Evolutionary conservation across 768 basidiomycete species (phyloP), one percentile per base, ranked within the genome.

Genomic region (Coprinopsis cinerea): DNA sequence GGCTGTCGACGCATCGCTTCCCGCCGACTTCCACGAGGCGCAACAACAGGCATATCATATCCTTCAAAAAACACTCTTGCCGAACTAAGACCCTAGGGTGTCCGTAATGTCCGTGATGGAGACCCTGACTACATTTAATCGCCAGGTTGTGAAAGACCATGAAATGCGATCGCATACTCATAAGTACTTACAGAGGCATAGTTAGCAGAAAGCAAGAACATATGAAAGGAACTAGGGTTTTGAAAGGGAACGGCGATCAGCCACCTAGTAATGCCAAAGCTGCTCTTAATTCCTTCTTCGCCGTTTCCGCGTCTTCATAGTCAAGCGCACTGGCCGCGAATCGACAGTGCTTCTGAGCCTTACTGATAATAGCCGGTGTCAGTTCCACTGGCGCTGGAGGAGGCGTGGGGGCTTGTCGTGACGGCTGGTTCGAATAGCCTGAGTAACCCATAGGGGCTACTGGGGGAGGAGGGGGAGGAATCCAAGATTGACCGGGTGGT

Each of bases 301-400:
- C 95, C 58, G 89, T 88, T 55, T 88, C 86, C 9, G 75, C 74
- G 65, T 99, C 95, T 62, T 98, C 95, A 63, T 94, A 97, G 61
- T 97, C 92, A 48, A 99, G 72, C n/a, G 96, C 82, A 25, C 89
- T 92, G 50, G 97, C 90, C 5, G 95, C 95, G 68, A 87, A 96
- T 47, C 79, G 78, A 57, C 92, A 92, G 58, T 94, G 92, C 62
- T 89, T 96, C 73, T 99, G 94, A 13, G 80, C 81, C 54, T 85
- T 81, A 17, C 83, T 73, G 22, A 96, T 76, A 47, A 82, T 61
- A 46, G 70, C 70, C 3, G 87, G 81, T 1, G 86, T 80, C 40
- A 92, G 65, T 26, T 83, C 82, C 7, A 71, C 42, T 25, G 61
- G 57, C 15, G 63, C 56, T 1, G 61, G 55, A 28, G 49, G 59